A percentile compares a stretch with the other conserved stretches of the same genome.
These are phyloP conservation scores for Kluyveromyces sp. DNA, from an alignment of 1,139 yeast species.

Conservation along the genomic window DNA sequence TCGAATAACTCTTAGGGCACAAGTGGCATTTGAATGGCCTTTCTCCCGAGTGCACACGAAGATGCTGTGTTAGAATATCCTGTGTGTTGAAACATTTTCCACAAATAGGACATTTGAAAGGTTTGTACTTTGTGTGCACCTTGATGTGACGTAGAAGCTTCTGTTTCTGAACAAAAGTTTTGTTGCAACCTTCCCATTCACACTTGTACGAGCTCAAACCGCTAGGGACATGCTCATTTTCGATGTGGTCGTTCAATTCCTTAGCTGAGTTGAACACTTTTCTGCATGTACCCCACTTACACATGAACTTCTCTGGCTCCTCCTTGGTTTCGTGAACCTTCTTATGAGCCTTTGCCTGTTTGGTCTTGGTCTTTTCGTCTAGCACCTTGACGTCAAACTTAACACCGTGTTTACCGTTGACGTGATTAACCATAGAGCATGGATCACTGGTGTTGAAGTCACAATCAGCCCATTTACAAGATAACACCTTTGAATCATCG, in stretches of 20 bases:
- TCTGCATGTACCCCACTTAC: slow-evolving; percentile 41
- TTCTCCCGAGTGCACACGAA: slow-evolving; percentile 85
- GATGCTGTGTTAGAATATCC: slow-evolving; percentile 54
- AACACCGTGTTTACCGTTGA: slow-evolving; percentile 46
- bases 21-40: slow-evolving; percentile 64
- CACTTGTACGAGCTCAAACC: slow-evolving; percentile 69
- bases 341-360: slow-evolving; percentile 14
- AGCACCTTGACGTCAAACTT: slow-evolving; percentile 27
- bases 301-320: slow-evolving; percentile 10
- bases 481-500: slow-evolving; percentile 20
- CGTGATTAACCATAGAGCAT: slow-evolving; percentile 51
- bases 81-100: slow-evolving; percentile 55
- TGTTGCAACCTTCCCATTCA: slow-evolving; percentile 70
- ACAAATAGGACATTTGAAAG: slow-evolving; percentile 63
- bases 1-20: slow-evolving; percentile 62
- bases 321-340: slow-evolving; percentile 11
- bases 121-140: slow-evolving; percentile 79
- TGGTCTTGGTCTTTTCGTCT: slow-evolving; percentile 14
- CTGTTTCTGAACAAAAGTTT: slow-evolving; percentile 76
- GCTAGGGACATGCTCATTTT: slow-evolving; percentile 59
- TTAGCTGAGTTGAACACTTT: slow-evolving; percentile 44
- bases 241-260: slow-evolving; percentile 64
- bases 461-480: slow-evolving; percentile 74
- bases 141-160: slow-evolving; percentile 80
- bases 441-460: slow-evolving; percentile 46